phyloP scores from a whole-genome alignment of 306 rosid species.

The Pterocarpus macrocarpus region DNA sequence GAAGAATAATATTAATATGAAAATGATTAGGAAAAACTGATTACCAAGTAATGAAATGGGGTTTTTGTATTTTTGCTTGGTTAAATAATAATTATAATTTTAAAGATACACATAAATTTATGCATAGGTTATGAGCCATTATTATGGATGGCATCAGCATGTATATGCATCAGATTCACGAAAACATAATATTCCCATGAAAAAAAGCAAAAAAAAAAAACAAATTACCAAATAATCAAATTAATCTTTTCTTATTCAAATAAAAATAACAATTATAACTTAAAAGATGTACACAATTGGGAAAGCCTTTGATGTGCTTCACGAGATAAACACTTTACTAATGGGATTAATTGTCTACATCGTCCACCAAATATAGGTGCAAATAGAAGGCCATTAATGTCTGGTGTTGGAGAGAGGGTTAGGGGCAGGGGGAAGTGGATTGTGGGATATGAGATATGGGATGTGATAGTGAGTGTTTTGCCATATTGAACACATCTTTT shows the following conservation, averaged over 20 bases:
- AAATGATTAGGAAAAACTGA: not conserved
- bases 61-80: not conserved
- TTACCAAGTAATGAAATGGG: not conserved
- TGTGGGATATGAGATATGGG: too few relatives aligned
- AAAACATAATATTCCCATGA: conserved; percentile 10
- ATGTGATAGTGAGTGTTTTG: too few relatives aligned
- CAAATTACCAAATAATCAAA: conserved; percentile 18
- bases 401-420: too few relatives aligned
- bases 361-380: too few relatives aligned
- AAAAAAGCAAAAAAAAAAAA: conserved; percentile 20
- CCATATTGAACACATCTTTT: too few relatives aligned
- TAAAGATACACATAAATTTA: not conserved
- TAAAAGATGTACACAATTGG: conserved; percentile 1
- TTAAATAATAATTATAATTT: not conserved
- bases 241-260: conserved; percentile 25
- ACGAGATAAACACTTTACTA: too few relatives aligned
- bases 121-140: not conserved
- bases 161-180: conserved; percentile 12
- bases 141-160: not conserved
- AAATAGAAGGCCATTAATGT: too few relatives aligned
- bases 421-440: too few relatives aligned
- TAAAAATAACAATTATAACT: too few relatives aligned
- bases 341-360: too few relatives aligned
- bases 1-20: not conserved
- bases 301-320: too few relatives aligned